Percentiles rank a stretch among this genome's conserved stretches.
phyloP scores from a whole-genome alignment of 2,329 filamentous ascomycete genomes.

The Phialophora verrucosa region DNA sequence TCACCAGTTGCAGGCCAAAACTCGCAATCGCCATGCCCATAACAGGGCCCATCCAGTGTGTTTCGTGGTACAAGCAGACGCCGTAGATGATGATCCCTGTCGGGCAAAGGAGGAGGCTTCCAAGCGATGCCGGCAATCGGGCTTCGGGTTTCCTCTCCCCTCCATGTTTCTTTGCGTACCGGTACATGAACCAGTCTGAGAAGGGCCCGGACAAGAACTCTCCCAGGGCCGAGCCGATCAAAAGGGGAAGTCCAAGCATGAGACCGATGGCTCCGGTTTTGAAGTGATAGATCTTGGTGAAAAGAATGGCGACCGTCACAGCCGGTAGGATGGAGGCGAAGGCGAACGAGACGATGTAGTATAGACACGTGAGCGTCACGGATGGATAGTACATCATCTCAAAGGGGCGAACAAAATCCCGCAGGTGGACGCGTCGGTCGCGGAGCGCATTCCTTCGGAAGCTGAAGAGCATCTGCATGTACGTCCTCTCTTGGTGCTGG shows the following conservation, averaged over 20 bases:
- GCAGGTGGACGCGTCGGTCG: constrained; percentile 11
- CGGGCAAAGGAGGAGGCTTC: constrained; percentile 35
- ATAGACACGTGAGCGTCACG: constrained; percentile 38
- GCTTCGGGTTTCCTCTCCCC: constrained; percentile 21
- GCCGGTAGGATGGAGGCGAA: constrained; percentile 38
- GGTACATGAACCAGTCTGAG: constrained; percentile 17
- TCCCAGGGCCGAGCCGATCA: constrained; percentile 37
- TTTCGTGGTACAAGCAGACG: constrained; percentile 39
- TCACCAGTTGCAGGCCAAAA: constrained; percentile 46
- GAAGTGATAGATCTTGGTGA: constrained; percentile 38
- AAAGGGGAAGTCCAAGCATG: constrained; percentile 35
- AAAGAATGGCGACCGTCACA: constrained; percentile 37
- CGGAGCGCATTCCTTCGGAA: constrained; percentile 12
- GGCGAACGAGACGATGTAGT: constrained; percentile 39
- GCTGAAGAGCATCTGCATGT: constrained; percentile 26
- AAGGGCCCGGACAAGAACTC: constrained; percentile 36
- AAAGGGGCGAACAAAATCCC: constrained; percentile 39
- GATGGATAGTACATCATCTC: constrained; percentile 40
- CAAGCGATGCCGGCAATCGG: constrained; percentile 19
- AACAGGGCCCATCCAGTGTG: constrained; percentile 42
- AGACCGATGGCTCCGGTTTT: constrained; percentile 37
- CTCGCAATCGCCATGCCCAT: constrained; percentile 47
- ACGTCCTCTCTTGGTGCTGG: constrained; percentile 9
- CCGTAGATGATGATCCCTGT: constrained; percentile 43
- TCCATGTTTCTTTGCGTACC: constrained; percentile 16